Conservation (phyloP, 257 asterid genomes). For the Plantago major region DNA sequence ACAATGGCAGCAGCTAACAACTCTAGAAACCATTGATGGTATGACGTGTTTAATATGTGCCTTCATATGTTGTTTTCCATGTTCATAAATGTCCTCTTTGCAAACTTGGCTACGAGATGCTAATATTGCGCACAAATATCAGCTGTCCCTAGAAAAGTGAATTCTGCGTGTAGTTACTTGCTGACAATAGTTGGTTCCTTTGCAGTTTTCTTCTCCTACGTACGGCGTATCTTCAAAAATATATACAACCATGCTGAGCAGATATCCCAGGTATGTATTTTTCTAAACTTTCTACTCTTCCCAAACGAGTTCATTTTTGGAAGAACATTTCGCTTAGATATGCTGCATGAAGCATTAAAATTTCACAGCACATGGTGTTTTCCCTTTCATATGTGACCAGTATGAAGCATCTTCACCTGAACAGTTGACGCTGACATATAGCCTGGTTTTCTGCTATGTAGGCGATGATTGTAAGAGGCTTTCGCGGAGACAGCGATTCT, state of each 20-base stretch:
- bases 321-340: not conserved
- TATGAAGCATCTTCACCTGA: not conserved
- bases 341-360: no score
- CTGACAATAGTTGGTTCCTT: constrained; percentile 4
- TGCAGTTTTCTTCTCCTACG: constrained; percentile 82
- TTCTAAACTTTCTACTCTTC: not conserved
- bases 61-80: not conserved
- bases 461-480: constrained; percentile 98
- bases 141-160: not conserved
- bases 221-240: constrained; percentile 79
- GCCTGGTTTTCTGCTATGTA: constrained; percentile 25
- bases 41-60: constrained; percentile 16
- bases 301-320: not conserved
- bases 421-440: not conserved
- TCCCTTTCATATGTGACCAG: not conserved
- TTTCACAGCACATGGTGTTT: not conserved
- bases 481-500: constrained; percentile 69
- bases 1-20: constrained; percentile 78
- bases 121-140: not conserved
- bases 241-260: constrained; percentile 79
- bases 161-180: constrained; percentile 8
- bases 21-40: constrained; percentile 87
- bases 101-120: not conserved
- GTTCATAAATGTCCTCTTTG: not conserved
- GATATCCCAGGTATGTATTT: constrained; percentile 70